Conservation (phyloP, 139 green algal species). For the Auxenochlorella pyrenoidosa region DNA sequence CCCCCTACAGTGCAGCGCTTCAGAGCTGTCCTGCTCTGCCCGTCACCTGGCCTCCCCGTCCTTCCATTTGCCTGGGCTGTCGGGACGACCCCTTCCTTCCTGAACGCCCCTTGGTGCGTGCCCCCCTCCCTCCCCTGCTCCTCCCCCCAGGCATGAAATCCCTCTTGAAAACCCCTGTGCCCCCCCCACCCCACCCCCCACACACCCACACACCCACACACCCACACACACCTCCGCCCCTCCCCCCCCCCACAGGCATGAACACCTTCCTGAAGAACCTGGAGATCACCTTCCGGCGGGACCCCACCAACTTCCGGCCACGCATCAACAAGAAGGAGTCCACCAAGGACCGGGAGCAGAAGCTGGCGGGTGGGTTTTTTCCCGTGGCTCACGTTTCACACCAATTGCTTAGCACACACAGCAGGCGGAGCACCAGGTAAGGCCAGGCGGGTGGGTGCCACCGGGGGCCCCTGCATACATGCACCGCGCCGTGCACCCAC, state of each 20-base stretch:
- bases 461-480: too few relatives aligned
- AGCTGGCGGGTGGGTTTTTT: slow-evolving; percentile 81
- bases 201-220: not conserved
- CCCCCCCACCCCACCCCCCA: not conserved
- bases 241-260: slow-evolving; percentile 71
- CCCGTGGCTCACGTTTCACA: too few relatives aligned
- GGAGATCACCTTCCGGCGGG: slow-evolving; percentile 98
- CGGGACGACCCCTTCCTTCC: too few relatives aligned
- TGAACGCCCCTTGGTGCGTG: not conserved
- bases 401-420: too few relatives aligned
- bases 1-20: too few relatives aligned
- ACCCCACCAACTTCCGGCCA: slow-evolving; percentile 98
- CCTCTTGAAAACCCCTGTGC: slow-evolving; percentile 87
- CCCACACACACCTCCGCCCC: not conserved
- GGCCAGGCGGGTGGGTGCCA: too few relatives aligned
- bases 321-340: slow-evolving; percentile 98
- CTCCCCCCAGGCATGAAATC: slow-evolving; percentile 76
- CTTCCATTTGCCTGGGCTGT: too few relatives aligned
- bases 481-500: too few relatives aligned
- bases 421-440: too few relatives aligned
- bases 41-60: too few relatives aligned
- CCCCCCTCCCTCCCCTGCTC: not conserved
- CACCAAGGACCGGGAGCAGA: slow-evolving; percentile 97
- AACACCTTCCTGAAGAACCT: slow-evolving; percentile 95
- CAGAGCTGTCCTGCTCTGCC: too few relatives aligned